phyloP scores from a whole-genome alignment of 192 early-diverging fungal genomes.

The Piromyces sp. region DNA sequence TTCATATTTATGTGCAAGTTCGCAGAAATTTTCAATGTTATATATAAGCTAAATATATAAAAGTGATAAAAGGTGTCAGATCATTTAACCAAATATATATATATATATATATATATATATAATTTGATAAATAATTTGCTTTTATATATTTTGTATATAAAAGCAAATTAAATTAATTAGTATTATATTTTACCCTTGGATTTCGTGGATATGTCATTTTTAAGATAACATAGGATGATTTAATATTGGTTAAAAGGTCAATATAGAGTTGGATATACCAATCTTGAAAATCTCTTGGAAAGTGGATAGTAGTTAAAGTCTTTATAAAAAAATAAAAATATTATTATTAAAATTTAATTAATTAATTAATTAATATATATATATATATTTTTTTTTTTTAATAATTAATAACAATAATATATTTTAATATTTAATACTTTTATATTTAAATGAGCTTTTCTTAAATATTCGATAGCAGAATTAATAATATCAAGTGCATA shows the following conservation, averaged over 20 bases:
- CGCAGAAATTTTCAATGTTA: background rate
- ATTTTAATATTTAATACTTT: background rate
- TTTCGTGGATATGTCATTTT: background rate
- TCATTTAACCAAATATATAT: too few species aligned
- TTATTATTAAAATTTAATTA: too few species aligned
- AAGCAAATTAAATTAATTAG: too few species aligned
- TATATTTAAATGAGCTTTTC: background rate
- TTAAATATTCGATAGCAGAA: background rate
- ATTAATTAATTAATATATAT: too few species aligned
- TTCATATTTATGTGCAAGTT: background rate
- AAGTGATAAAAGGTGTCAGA: too few species aligned
- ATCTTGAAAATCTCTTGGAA: background rate
- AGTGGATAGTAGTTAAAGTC: background rate
- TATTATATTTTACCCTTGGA: background rate
- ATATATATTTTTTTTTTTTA: too few species aligned
- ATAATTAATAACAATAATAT: too few species aligned
- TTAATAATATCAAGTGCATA: background rate
- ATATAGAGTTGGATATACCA: background rate
- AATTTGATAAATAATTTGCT: too few species aligned
- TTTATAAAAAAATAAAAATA: too few species aligned
- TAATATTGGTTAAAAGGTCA: background rate
- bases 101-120: too few species aligned
- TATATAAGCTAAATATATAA: background rate
- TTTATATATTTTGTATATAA: too few species aligned
- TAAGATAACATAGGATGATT: background rate